Evolutionary conservation across 441 rosid species (phyloP), one percentile per base, ranked within the genome.

Genomic region (Breynia disticha): DNA sequence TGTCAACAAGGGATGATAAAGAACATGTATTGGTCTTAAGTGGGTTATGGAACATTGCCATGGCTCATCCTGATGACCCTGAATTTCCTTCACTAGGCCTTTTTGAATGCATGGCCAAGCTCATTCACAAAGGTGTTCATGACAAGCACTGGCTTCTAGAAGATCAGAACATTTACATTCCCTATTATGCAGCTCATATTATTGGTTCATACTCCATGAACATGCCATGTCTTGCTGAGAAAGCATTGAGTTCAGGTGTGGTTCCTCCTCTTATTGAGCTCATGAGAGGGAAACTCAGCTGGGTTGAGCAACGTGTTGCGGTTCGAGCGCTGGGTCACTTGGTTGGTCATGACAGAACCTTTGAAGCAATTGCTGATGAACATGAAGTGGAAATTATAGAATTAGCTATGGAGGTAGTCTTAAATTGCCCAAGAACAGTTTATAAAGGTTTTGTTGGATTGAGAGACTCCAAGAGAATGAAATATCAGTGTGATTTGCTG

Each of bases 251-350:
- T 49, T 67, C 95, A 3, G 87, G 84, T 18, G 82, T 73, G 12
- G 66, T 90, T 57, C 64, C 62, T 62, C 78, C 86, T 46, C 59
- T 90, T 54, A 64, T 90, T 72, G 91, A 83, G 76, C 86, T 90
- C 68, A 59, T 90, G 56, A 82, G 79, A 69, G 96, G 96, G 8
- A 79, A 67, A 43, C 72, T 87, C 61, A 81, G 87, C 55, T 90
- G 96, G 96, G 91, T 83, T 52, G 96, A 90, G 77, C 96, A 84
- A 62, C 28, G 91, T 69, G 96, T 81, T 3, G 95, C 95, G 3
- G 84, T 87, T 44, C 70, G 90, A 32, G 87, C 87, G 20, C 71
- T 84, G 20, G 86, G 87, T 41, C 90, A 87, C 39, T 48, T 90
- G 19, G 90, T 85, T 2, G 79, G 87, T 70, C 80, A 87, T 59